phyloP scores from a whole-genome alignment of 768 basidiomycete species.

The Naematelia aurantialba region DNA sequence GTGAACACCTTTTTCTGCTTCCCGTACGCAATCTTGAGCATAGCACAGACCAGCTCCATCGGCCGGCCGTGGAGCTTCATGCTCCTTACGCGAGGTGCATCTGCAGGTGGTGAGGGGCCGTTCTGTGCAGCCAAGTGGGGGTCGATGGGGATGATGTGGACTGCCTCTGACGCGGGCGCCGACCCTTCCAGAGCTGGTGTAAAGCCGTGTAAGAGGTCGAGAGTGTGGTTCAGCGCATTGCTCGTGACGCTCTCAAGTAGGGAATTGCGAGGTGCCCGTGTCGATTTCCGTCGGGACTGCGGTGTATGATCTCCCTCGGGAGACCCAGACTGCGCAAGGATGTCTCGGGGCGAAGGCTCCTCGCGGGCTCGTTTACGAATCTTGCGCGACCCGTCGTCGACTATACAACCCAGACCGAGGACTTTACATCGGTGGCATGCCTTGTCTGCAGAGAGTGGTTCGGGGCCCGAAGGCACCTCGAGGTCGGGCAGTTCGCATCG shows the following conservation, averaged over 20 bases:
- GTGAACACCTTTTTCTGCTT: constrained; percentile 9
- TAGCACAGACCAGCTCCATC: constrained; percentile 34
- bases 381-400: constrained; percentile 34
- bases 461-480: constrained; percentile 26
- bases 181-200: neutral
- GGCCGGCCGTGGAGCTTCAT: constrained; percentile 36
- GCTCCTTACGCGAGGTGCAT: constrained; percentile 6
- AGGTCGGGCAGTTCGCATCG: constrained; percentile 43
- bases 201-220: constrained; percentile 16
- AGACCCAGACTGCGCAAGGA: neutral
- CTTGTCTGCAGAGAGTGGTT: constrained; percentile 31
- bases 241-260: neutral
- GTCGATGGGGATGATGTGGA: neutral
- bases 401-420: constrained; percentile 36
- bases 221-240: neutral
- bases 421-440: constrained; percentile 42
- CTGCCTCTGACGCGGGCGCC: neutral
- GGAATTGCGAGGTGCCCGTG: neutral
- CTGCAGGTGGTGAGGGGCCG: neutral
- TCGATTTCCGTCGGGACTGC: constrained; percentile 2
- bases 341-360: neutral
- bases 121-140: neutral
- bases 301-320: neutral
- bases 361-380: constrained; percentile 16
- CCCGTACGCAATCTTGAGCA: constrained; percentile 36